A percentile compares a stretch with the other conserved stretches of the same genome.
These are phyloP conservation scores for Arthroderma sp. DNA, from an alignment of 2,329 filamentous ascomycete species.

Conservation along the genomic window DNA sequence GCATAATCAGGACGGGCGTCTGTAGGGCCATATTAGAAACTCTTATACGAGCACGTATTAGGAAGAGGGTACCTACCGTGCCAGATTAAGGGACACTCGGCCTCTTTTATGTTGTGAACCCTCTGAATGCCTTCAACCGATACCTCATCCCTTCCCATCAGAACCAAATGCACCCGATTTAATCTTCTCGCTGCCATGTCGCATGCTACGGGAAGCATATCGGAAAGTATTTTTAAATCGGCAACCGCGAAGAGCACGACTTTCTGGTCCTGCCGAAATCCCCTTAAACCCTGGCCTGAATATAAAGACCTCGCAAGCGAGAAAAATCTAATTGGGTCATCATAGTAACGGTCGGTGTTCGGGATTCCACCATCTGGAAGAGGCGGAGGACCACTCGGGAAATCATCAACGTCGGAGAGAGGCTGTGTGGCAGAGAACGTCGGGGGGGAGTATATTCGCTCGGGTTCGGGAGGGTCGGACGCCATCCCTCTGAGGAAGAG, in stretches of 20 bases:
- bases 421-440: background rate
- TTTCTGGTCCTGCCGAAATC: slow-evolving; percentile 41
- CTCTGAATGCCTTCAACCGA: slow-evolving; percentile 54
- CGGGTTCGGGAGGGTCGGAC: background rate
- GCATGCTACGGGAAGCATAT: slow-evolving; percentile 69
- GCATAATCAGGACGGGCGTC: slow-evolving; percentile 65
- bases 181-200: slow-evolving; percentile 59
- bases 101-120: slow-evolving; percentile 63
- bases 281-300: slow-evolving; percentile 42
- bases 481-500: slow-evolving; percentile 39
- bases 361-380: slow-evolving; percentile 11
- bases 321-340: slow-evolving; percentile 57
- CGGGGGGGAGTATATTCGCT: background rate
- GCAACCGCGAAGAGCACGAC: slow-evolving; percentile 72
- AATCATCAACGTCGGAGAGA: background rate
- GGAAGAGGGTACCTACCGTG: slow-evolving; percentile 38
- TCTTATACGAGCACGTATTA: slow-evolving; percentile 2
- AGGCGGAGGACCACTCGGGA: slow-evolving; percentile 8
- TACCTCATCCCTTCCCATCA: slow-evolving; percentile 63
- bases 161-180: slow-evolving; percentile 67
- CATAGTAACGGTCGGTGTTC: slow-evolving; percentile 39
- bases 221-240: slow-evolving; percentile 57
- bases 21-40: slow-evolving; percentile 9
- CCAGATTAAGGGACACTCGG: slow-evolving; percentile 51
- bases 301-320: slow-evolving; percentile 52